phyloP scores from a whole-genome alignment of 179 eudicot species.

The Patellifolia procumbens region DNA sequence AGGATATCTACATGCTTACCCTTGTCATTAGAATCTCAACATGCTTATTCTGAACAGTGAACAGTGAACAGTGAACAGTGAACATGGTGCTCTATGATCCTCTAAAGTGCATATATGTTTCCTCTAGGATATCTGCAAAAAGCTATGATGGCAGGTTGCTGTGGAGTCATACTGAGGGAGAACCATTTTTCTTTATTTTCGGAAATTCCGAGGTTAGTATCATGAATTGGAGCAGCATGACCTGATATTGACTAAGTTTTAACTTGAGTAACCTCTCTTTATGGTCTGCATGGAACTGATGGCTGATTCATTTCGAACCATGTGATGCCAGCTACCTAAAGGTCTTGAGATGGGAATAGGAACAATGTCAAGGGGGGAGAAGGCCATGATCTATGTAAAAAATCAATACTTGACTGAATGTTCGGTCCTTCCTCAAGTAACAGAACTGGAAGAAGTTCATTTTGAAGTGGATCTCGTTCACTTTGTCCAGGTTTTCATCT shows the following conservation, averaged over 20 bases:
- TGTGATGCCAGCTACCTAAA: conserved; percentile 64
- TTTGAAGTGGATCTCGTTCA: conserved; percentile 95
- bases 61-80: background rate
- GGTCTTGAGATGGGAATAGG: conserved; percentile 99
- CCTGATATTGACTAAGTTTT: background rate
- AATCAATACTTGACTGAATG: conserved; percentile 60
- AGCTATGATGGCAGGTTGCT: conserved; percentile 70
- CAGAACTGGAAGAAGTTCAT: conserved; percentile 73
- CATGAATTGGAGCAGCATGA: conserved; percentile 9
- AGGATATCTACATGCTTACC: no score
- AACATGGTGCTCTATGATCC: conserved; percentile 9
- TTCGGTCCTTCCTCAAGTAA: conserved; percentile 52
- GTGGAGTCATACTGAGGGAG: conserved; percentile 62
- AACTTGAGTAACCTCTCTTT: background rate
- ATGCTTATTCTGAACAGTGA: conserved; percentile 2
- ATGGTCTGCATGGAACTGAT: conserved; percentile 1
- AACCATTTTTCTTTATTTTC: conserved; percentile 76
- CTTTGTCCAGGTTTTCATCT: conserved; percentile 75
- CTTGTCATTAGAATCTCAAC: background rate
- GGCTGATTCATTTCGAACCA: conserved; percentile 17
- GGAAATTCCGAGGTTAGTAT: conserved; percentile 85
- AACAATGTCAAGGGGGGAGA: conserved; percentile 90
- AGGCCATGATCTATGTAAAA: conserved; percentile 74
- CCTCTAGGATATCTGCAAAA: conserved; percentile 75
- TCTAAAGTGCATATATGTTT: conserved; percentile 5